Percentiles rank a stretch among this genome's conserved stretches.
phyloP scores from a whole-genome alignment of 2,329 filamentous ascomycete species.

The Coniochaeta sp. region DNA sequence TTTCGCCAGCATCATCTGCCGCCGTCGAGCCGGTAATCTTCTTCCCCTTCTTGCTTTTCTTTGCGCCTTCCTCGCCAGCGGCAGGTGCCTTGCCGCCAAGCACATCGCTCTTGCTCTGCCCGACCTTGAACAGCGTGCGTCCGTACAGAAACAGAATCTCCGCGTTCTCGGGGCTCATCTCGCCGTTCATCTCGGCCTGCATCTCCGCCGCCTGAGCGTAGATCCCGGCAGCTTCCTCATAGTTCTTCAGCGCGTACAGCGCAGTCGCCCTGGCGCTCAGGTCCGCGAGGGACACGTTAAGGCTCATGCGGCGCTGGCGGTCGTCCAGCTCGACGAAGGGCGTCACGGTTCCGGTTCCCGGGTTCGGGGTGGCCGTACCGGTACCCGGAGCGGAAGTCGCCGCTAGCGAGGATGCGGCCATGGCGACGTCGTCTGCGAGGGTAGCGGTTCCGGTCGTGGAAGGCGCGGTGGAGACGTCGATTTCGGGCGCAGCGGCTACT shows the following conservation, averaged over 20 bases:
- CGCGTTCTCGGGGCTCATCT: constrained; percentile 83
- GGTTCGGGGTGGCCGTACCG: background rate
- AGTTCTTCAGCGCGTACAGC: constrained; percentile 85
- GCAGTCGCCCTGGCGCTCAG: constrained; percentile 74
- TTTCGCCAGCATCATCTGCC: background rate
- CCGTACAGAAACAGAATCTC: constrained; percentile 94
- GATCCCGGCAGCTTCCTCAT: constrained; percentile 74
- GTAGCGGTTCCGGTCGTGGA: background rate
- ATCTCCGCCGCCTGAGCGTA: constrained; percentile 86
- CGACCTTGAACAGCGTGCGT: constrained; percentile 87
- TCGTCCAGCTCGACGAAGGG: constrained; percentile 22
- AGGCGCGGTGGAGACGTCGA: background rate
- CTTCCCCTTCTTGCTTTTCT: constrained; percentile 20
- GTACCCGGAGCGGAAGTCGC: background rate
- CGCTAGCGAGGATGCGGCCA: background rate
- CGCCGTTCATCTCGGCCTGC: constrained; percentile 86
- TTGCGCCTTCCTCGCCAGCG: constrained; percentile 23
- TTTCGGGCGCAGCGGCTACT: background rate
- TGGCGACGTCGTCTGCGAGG: background rate
- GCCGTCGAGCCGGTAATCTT: constrained; percentile 21
- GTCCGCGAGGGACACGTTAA: constrained; percentile 63
- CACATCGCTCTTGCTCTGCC: constrained; percentile 89
- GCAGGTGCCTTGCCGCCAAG: constrained; percentile 69
- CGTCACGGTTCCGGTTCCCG: constrained; percentile 21
- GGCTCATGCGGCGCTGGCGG: constrained; percentile 23